phyloP scores from a whole-genome alignment of 2,329 filamentous ascomycete genomes.

The Ophiosphaerella korrae region DNA sequence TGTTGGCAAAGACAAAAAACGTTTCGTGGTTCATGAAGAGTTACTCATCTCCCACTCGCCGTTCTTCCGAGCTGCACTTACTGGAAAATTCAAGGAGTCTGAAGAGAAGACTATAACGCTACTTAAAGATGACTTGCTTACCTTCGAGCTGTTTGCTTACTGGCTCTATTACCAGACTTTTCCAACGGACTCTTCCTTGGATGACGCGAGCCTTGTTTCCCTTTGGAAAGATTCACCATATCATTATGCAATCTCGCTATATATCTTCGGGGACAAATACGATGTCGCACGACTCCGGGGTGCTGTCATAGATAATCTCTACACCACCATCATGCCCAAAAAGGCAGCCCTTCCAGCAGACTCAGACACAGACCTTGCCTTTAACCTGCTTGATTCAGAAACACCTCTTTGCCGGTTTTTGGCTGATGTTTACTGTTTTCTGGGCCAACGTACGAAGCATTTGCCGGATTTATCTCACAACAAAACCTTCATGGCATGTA shows the following conservation, averaged over 20 bases:
- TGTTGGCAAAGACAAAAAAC: conserved; percentile 8
- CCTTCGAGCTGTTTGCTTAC: conserved; percentile 19
- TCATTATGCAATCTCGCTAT: conserved; percentile 4
- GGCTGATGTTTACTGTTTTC: background rate
- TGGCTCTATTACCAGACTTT: conserved; percentile 20
- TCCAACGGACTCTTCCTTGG: background rate
- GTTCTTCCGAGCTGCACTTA: conserved; percentile 18
- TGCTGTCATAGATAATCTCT: background rate
- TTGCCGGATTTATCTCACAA: background rate
- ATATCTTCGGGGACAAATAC: conserved; percentile 15
- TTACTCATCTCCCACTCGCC: conserved; percentile 11
- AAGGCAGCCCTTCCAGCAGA: background rate
- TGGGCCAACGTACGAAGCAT: background rate
- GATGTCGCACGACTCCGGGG: background rate
- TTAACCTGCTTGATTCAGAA: background rate
- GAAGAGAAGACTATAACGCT: conserved; percentile 11
- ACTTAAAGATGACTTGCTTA: conserved; percentile 1
- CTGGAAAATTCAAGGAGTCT: conserved; percentile 16
- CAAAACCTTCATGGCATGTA: background rate
- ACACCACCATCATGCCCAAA: background rate
- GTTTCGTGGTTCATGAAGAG: conserved; percentile 10
- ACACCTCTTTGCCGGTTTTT: background rate
- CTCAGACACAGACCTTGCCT: background rate
- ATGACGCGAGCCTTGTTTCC: conserved; percentile 6
- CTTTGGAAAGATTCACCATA: background rate